These are phyloP conservation scores for Eucalyptus curtisii DNA, from an alignment of 345 rosid species.

Conservation along the genomic window DNA sequence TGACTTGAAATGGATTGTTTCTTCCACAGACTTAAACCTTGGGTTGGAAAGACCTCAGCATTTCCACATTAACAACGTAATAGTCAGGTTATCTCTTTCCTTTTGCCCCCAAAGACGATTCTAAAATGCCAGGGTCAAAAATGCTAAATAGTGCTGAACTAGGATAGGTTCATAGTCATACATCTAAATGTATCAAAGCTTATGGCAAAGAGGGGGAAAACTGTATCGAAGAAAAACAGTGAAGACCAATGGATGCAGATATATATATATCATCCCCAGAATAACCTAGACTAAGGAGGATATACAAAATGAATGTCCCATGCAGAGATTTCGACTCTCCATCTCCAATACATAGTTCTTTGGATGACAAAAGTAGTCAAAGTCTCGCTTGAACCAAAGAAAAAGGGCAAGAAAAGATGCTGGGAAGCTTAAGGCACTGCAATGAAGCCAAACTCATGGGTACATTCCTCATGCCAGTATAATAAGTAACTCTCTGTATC, in stretches of 20 bases:
- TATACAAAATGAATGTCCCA: neutral
- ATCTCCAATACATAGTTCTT: neutral
- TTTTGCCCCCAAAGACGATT: neutral
- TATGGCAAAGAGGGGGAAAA: neutral
- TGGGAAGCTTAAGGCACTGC: neutral
- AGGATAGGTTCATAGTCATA: neutral
- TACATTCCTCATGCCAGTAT: neutral
- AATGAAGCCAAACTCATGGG: neutral
- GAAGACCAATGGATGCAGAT: neutral
- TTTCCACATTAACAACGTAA: neutral
- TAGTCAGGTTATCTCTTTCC: neutral
- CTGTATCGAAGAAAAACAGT: neutral
- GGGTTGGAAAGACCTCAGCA: neutral
- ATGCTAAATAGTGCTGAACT: neutral
- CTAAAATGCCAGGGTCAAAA: neutral
- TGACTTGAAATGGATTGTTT: neutral
- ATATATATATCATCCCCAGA: neutral
- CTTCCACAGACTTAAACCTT: neutral
- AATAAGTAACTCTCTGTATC: neutral
- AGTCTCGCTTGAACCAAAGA: neutral
- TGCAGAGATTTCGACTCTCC: neutral
- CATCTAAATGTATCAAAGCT: neutral
- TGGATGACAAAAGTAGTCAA: neutral
- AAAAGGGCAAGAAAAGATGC: neutral
- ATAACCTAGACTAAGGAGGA: neutral